Evolutionary conservation across 441 rosid genomes (phyloP).

Genomic region (Rhodomyrtus psidioides): DNA sequence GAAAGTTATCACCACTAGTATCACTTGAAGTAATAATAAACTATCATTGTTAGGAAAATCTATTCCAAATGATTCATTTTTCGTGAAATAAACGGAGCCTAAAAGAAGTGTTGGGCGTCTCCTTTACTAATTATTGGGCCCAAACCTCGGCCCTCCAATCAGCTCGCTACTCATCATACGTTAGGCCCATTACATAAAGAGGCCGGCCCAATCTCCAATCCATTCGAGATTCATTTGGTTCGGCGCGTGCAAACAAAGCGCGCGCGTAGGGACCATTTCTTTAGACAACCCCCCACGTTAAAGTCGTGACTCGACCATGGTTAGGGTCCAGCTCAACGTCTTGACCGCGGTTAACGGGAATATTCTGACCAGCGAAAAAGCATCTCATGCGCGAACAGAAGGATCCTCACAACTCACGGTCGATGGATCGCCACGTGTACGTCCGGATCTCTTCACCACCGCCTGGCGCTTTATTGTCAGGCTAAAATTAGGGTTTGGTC

Average conservation of each 20-base stretch:
- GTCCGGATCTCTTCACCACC: conserved; percentile 16
- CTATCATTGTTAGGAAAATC: no score
- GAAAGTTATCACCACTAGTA: no score
- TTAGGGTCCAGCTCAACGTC: conserved; percentile 15
- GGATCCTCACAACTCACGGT: not conserved
- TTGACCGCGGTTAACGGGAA: conserved; percentile 20
- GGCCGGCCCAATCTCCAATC: not conserved
- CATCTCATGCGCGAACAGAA: not conserved
- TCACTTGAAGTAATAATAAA: no score
- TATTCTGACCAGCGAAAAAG: not conserved
- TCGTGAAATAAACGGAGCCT: no score
- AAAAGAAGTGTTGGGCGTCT: not conserved
- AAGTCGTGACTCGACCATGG: conserved; percentile 22
- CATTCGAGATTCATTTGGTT: not conserved
- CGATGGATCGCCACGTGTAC: conserved; percentile 39
- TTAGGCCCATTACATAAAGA: not conserved
- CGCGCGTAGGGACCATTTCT: not conserved
- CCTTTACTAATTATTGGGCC: not conserved
- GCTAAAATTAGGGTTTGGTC: conserved; percentile 39
- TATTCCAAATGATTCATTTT: no score
- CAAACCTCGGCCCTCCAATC: not conserved
- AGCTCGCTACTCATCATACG: not conserved
- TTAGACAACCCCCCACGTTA: not conserved
- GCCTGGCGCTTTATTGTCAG: conserved; percentile 9
- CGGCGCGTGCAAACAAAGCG: not conserved